These are phyloP conservation scores for Trichoderma arundinaceum DNA, from an alignment of 2,329 filamentous ascomycete species.

Conservation along the genomic window DNA sequence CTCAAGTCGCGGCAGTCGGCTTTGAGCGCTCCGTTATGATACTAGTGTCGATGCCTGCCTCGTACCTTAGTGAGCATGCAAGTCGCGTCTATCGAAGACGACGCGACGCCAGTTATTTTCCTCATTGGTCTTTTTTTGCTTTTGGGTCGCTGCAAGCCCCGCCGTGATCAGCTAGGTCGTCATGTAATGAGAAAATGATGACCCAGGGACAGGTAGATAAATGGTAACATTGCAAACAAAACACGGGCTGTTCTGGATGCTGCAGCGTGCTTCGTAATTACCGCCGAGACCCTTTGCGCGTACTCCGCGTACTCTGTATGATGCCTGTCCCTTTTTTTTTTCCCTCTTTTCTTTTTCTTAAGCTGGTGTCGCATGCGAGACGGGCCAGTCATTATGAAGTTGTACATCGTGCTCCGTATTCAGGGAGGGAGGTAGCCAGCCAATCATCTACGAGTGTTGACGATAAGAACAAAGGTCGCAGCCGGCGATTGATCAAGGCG, in stretches of 20 bases:
- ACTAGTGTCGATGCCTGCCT: conserved; percentile 16
- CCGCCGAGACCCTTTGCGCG: neutral
- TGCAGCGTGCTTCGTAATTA: conserved; percentile 14
- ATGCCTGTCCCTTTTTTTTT: neutral
- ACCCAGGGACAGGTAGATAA: conserved; percentile 20
- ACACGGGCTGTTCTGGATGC: neutral
- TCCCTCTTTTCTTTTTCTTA: neutral
- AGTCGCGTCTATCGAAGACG: conserved; percentile 23
- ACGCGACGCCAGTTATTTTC: conserved; percentile 27
- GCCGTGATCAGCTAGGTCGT: conserved; percentile 26
- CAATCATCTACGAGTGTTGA: conserved; percentile 17
- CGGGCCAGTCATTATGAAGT: conserved; percentile 3
- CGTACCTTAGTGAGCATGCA: conserved; percentile 27
- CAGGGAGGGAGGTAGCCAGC: neutral
- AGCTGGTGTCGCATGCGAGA: conserved; percentile 16
- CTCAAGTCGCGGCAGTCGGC: conserved; percentile 26
- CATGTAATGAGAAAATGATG: conserved; percentile 24
- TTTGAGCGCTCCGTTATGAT: conserved; percentile 20
- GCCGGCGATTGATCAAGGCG: conserved; percentile 10
- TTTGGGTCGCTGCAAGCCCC: conserved; percentile 24
- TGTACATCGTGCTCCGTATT: conserved; percentile 9
- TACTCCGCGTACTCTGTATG: neutral
- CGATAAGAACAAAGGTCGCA: conserved; percentile 20
- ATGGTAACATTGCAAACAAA: conserved; percentile 4
- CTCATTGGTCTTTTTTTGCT: conserved; percentile 27